Base-by-base conservation (phyloP, 768 basidiomycete species). In the Pisolithus orientalis region DNA sequence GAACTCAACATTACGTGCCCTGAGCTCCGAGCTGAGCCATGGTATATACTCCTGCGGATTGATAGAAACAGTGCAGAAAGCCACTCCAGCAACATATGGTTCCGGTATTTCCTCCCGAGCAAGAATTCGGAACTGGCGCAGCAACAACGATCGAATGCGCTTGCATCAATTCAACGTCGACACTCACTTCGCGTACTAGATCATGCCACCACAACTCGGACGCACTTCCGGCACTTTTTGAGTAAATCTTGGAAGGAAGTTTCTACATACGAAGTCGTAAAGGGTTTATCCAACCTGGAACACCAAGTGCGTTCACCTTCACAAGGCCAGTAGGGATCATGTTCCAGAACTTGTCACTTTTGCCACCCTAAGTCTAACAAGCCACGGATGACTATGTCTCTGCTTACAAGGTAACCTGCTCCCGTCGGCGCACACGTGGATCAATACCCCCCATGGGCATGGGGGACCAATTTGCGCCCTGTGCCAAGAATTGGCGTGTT, bases 381-480 rank as follows among this genome's bases (percentile, higher is more conserved):
- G 42, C 29, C 27, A 31, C 6, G n/a, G 32, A 37, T 40, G 17
- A 9, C 13, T 16, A 40, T 21, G 5, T 1, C 37, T 5, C 14
- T 13, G 21, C 76, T 64, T 56, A 76, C 77, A 75, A 78, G 29
- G 76, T 72, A 25, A 57, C 48, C 40, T 55, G 56, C 54, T 78
- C 78, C 72, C 75, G 74, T 43, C 60, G 56, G 29, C 65, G 54
- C 16, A 65, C 59, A 29, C 68, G 66, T 44, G 59, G 65, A 42
- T 75, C 70, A 16, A 56, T 62, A 14, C 54, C 65, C 16, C 62
- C 65, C 43, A 72, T 65, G 8, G 74, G 68, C 51, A 74, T 61
- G 16, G 76, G 74, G 7, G 71, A 68, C 77, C 78, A 79, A 53
- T 73, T 70, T 34, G 75, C 77, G 25, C 76, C 76, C 76, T 78